A percentile compares a stretch with the other conserved stretches of the same genome.
These are phyloP conservation scores for Sphaerostilbella broomeana DNA, from an alignment of 2,329 filamentous ascomycete genomes.

Conservation along the genomic window DNA sequence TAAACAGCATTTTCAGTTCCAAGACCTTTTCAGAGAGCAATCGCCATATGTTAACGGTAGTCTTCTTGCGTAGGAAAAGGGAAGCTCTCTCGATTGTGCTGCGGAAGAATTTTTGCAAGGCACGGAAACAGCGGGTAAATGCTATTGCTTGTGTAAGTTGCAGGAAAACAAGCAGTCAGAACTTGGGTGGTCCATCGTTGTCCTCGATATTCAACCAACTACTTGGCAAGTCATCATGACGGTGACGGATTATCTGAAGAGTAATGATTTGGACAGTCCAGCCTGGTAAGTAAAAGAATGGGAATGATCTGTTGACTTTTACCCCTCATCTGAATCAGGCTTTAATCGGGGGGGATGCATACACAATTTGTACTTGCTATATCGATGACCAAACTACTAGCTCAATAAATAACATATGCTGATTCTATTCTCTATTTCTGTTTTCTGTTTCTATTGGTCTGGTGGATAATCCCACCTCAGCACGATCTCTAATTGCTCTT, in stretches of 20 bases:
- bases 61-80: constrained; percentile 23
- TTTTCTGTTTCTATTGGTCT: no score
- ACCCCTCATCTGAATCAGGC: no score
- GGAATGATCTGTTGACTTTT: background rate
- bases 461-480: no score
- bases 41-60: constrained; percentile 41
- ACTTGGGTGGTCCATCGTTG: constrained; percentile 20
- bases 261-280: constrained; percentile 22
- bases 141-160: constrained; percentile 27
- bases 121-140: constrained; percentile 19
- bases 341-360: no score
- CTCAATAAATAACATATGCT: no score
- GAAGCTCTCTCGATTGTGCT: constrained; percentile 20
- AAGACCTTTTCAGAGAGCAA: constrained; percentile 53
- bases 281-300: background rate
- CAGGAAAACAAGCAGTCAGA: constrained; percentile 16
- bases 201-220: constrained; percentile 22
- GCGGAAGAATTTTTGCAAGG: constrained; percentile 18
- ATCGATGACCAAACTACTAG: no score
- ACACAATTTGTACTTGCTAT: no score
- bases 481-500: no score
- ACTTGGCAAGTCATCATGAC: constrained; percentile 25
- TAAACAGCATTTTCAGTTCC: constrained; percentile 58
- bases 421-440: no score
- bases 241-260: constrained; percentile 21